Evolutionary conservation across 225 moss, liverwort and hornwort species (phyloP).

Genomic region (Bryum argenteum): DNA sequence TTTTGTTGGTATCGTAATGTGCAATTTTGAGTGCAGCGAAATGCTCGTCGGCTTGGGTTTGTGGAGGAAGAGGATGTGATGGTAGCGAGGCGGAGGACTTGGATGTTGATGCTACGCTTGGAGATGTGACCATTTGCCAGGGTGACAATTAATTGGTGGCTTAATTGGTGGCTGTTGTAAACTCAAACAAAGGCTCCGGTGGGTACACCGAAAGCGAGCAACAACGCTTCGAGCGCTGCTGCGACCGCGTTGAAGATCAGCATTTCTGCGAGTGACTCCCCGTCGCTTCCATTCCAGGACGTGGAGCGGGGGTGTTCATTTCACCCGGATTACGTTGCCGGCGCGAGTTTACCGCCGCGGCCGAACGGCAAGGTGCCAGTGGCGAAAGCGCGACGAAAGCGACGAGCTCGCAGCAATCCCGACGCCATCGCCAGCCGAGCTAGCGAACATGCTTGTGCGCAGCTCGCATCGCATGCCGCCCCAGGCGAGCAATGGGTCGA

Average conservation of each 20-base stretch:
- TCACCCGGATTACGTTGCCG: conserved; percentile 35
- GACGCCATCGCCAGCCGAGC: conserved; percentile 80
- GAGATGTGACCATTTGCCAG: conserved; percentile 93
- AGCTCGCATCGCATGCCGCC: conserved; percentile 52
- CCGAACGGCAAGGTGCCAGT: conserved; percentile 39
- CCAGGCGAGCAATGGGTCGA: not conserved
- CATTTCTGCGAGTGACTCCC: conserved; percentile 42
- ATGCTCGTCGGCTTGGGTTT: conserved; percentile 72
- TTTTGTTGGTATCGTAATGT: not conserved
- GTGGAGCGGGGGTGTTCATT: conserved; percentile 41
- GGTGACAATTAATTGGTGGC: conserved; percentile 83
- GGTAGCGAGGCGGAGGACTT: conserved; percentile 89
- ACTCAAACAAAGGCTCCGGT: conserved; percentile 26
- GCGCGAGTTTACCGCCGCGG: conserved; percentile 38
- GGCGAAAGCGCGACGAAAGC: too few species aligned
- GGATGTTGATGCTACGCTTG: conserved; percentile 88
- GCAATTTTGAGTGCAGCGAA: conserved; percentile 50
- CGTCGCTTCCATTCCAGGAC: conserved; percentile 36
- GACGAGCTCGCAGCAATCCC: conserved; percentile 10
- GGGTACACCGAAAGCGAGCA: not conserved
- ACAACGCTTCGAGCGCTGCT: not conserved
- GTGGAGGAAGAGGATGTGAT: conserved; percentile 71
- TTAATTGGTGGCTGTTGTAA: conserved; percentile 76
- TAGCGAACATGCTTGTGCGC: conserved; percentile 77
- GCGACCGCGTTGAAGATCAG: conserved; percentile 45